These are phyloP conservation scores for Trametes meyenii DNA, from an alignment of 768 basidiomycete species.

Conservation along the genomic window DNA sequence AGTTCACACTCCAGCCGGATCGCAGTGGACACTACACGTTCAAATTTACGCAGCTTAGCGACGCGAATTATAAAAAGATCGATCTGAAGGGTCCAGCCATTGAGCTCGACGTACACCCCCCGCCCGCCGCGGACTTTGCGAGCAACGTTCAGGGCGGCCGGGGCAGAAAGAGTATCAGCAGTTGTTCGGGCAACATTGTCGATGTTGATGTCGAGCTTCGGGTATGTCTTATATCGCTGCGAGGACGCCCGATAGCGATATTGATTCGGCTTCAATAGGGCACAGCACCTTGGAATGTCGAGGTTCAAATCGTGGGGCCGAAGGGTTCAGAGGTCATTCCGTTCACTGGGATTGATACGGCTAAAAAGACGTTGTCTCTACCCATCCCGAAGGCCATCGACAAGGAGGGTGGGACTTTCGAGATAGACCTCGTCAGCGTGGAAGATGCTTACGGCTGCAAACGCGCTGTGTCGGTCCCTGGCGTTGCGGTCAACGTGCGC, in stretches of 20 bases:
- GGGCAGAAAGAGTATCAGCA: constrained; percentile 62
- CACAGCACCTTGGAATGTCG: constrained; percentile 87
- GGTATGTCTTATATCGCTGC: constrained; percentile 44
- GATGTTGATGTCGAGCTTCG: constrained; percentile 80
- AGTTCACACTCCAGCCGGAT: constrained; percentile 84
- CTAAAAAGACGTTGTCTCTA: constrained; percentile 59
- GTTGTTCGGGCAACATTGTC: constrained; percentile 77
- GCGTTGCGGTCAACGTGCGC: constrained; percentile 82
- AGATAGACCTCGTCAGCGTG: constrained; percentile 81
- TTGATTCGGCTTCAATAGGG: constrained; percentile 52
- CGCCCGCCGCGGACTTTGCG: constrained; percentile 79
- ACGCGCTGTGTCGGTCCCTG: constrained; percentile 72
- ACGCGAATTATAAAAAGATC: constrained; percentile 80
- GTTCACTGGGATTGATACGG: constrained; percentile 55
- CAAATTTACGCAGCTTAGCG: constrained; percentile 76
- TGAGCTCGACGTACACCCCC: constrained; percentile 87
- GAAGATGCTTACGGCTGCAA: constrained; percentile 90
- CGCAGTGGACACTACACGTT: constrained; percentile 89
- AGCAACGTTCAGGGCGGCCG: constrained; percentile 42
- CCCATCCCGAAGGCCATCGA: constrained; percentile 71
- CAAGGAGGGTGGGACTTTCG: constrained; percentile 72
- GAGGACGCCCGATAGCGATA: background rate
- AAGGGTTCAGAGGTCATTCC: constrained; percentile 61
- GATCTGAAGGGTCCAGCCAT: constrained; percentile 76
- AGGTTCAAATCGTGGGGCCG: constrained; percentile 79